phyloP scores from a whole-genome alignment of 1,284 basidiomycete genomes.

The Irpex sp. region DNA sequence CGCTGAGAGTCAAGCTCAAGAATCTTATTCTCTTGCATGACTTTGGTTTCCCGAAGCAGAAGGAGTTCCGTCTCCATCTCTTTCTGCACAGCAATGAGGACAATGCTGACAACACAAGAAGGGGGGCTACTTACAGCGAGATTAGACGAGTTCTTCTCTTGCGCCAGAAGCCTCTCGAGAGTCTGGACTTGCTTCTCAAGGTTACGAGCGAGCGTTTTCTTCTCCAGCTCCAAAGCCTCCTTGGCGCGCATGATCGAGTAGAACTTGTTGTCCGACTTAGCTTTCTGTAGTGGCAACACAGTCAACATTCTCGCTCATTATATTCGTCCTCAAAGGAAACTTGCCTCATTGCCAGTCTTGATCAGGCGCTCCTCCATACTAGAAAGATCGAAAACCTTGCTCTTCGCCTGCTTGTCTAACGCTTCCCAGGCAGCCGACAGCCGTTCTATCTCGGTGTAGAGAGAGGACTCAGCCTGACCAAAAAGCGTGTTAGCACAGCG shows the following conservation, averaged over 20 bases:
- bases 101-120: neutral
- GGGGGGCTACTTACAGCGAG: slow-evolving; percentile 12
- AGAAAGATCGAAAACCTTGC: slow-evolving; percentile 81
- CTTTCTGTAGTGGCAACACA: slow-evolving; percentile 50
- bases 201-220: slow-evolving; percentile 61
- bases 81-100: slow-evolving; percentile 31
- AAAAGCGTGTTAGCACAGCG: neutral
- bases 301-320: slow-evolving; percentile 2
- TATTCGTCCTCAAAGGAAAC: slow-evolving; percentile 14
- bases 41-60: slow-evolving; percentile 36
- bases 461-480: slow-evolving; percentile 65
- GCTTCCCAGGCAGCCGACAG: slow-evolving; percentile 86
- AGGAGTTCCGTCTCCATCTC: slow-evolving; percentile 45
- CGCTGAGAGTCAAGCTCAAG: neutral
- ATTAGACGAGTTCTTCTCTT: slow-evolving; percentile 44
- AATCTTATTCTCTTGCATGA: slow-evolving; percentile 37
- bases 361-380: slow-evolving; percentile 74
- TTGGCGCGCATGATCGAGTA: slow-evolving; percentile 89
- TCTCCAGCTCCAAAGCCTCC: slow-evolving; percentile 79
- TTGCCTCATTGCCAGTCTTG: slow-evolving; percentile 63
- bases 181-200: slow-evolving; percentile 79
- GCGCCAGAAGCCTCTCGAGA: slow-evolving; percentile 68
- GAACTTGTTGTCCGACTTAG: slow-evolving; percentile 95
- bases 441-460: slow-evolving; percentile 86
- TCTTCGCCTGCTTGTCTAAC: slow-evolving; percentile 80